These are phyloP conservation scores for Gossypium schwendimanii DNA, from an alignment of 441 rosid species.

Conservation along the genomic window DNA sequence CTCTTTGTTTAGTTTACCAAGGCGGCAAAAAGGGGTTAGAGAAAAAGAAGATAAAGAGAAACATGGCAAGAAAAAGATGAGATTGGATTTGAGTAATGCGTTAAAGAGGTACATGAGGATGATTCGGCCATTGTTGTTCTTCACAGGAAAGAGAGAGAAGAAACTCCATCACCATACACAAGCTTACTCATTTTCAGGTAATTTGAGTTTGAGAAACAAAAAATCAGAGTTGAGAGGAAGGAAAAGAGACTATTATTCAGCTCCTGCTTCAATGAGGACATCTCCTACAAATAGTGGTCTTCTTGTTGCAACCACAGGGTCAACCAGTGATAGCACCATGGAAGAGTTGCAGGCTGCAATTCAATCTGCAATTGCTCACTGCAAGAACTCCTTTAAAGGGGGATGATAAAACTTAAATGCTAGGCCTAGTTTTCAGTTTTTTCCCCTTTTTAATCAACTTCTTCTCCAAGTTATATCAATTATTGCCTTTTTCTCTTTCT, in stretches of 20 bases:
- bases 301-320: constrained; percentile 37
- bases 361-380: constrained; percentile 96
- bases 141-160: constrained; percentile 45
- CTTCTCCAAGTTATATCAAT: background rate
- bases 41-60: constrained; percentile 33
- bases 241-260: constrained; percentile 52
- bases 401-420: constrained; percentile 42
- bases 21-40: constrained; percentile 45
- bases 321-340: constrained; percentile 67
- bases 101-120: constrained; percentile 59
- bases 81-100: constrained; percentile 49
- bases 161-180: constrained; percentile 37
- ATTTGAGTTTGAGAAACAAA: constrained; percentile 30
- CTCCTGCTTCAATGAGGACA: constrained; percentile 80
- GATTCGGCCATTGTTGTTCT: constrained; percentile 47
- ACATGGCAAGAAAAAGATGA: constrained; percentile 32
- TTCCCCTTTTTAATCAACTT: background rate
- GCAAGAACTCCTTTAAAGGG: constrained; percentile 77
- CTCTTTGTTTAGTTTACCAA: constrained; percentile 51
- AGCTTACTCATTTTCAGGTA: constrained; percentile 46
- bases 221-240: constrained; percentile 35
- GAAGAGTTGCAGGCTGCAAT: constrained; percentile 94
- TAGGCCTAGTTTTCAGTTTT: constrained; percentile 10
- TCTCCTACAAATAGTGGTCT: constrained; percentile 85
- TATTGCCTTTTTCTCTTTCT: background rate